A percentile compares a stretch with the other conserved stretches of the same genome.
Evolutionary conservation across 805 yeast genomes (phyloP).

Genomic region (Saturnispora zaruensis): DNA sequence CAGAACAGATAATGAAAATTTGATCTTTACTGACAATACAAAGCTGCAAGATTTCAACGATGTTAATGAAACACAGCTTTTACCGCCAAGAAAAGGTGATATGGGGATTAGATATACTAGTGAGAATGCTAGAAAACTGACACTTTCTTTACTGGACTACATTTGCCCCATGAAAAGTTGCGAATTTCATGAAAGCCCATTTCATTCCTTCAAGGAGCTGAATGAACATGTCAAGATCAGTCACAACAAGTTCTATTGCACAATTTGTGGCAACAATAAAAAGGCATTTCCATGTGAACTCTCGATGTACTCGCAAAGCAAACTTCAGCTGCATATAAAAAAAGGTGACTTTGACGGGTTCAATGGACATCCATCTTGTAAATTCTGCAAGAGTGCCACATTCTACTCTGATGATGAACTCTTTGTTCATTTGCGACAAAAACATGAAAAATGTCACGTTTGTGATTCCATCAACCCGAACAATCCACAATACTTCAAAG

Average conservation of each 20-base stretch:
- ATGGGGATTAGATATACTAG: slow-evolving; percentile 56
- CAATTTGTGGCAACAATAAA: slow-evolving; percentile 69
- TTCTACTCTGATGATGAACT: slow-evolving; percentile 88
- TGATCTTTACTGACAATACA: slow-evolving; percentile 49
- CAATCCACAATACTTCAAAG: slow-evolving; percentile 64
- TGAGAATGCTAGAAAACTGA: slow-evolving; percentile 35
- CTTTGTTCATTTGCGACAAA: slow-evolving; percentile 68
- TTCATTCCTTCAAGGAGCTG: slow-evolving; percentile 45
- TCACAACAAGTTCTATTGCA: slow-evolving; percentile 62
- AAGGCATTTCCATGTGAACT: slow-evolving; percentile 71
- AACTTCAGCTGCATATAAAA: slow-evolving; percentile 59
- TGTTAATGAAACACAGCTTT: slow-evolving; percentile 7
- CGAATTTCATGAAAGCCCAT: slow-evolving; percentile 18
- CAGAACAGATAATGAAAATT: slow-evolving; percentile 53
- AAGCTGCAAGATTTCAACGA: slow-evolving; percentile 31
- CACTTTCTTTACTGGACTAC: slow-evolving; percentile 44
- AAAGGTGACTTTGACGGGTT: slow-evolving; percentile 75
- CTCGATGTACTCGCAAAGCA: slow-evolving; percentile 48
- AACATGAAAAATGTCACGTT: slow-evolving; percentile 82
- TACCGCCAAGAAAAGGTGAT: slow-evolving; percentile 29
- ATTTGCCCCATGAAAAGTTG: slow-evolving; percentile 42
- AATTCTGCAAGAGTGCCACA: slow-evolving; percentile 62
- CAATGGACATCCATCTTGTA: slow-evolving; percentile 83
- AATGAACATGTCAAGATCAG: slow-evolving; percentile 54
- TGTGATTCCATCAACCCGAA: slow-evolving; percentile 65